Percentiles rank a stretch among this genome's conserved stretches.
Conservation (phyloP, 192 early-diverging fungal genomes). For the Coemansia sp. region DNA sequence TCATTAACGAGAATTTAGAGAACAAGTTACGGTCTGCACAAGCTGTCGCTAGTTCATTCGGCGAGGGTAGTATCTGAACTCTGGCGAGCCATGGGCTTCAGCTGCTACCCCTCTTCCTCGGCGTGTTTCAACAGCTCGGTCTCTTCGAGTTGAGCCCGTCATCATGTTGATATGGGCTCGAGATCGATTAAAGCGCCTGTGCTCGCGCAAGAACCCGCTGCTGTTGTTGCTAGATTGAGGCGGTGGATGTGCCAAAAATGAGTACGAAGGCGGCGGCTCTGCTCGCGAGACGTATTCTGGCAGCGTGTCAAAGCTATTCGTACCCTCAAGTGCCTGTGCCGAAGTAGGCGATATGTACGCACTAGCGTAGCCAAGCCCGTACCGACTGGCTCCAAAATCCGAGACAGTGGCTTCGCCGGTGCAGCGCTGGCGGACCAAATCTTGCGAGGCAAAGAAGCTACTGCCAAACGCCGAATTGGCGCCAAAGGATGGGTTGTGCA, state of each 20-base stretch:
- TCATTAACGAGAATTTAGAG: constrained; percentile 25
- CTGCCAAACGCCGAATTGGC: constrained; percentile 35
- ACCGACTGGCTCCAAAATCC: constrained; percentile 37
- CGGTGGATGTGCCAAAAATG: not conserved
- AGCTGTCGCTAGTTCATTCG: constrained; percentile 22
- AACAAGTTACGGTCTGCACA: not conserved
- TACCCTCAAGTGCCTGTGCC: constrained; percentile 7
- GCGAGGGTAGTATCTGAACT: constrained; percentile 26
- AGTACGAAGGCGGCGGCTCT: constrained; percentile 42
- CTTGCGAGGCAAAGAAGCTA: constrained; percentile 44
- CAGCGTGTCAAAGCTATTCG: constrained; percentile 39
- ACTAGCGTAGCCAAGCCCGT: constrained; percentile 11
- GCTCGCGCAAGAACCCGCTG: constrained; percentile 5
- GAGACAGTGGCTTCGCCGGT: constrained; percentile 41
- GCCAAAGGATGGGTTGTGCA: constrained; percentile 14
- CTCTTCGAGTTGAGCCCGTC: not conserved
- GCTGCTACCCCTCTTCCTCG: not conserved
- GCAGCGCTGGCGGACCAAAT: constrained; percentile 18
- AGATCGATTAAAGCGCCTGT: constrained; percentile 6
- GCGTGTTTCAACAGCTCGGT: not conserved
- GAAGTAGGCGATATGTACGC: constrained; percentile 6
- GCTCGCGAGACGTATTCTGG: constrained; percentile 30
- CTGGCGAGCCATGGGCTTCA: constrained; percentile 8
- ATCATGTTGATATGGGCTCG: constrained; percentile 16
- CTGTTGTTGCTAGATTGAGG: not conserved